Evolutionary conservation across 345 rosid species (phyloP), one percentile per base, ranked within the genome.

Genomic region (Streptanthus diversifolius): DNA sequence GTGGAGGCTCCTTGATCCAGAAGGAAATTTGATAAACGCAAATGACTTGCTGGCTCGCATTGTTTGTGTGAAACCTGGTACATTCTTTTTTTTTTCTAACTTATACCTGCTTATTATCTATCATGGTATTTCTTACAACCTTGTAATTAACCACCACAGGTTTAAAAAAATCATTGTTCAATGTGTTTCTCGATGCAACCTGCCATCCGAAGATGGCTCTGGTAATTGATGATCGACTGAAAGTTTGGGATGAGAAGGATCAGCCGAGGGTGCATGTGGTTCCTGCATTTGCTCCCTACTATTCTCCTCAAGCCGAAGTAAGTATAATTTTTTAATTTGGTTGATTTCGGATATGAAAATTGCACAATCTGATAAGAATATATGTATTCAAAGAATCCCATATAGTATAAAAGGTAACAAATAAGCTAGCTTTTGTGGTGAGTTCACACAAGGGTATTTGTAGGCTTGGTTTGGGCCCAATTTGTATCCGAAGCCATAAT

Each of bases 1-100:
- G 97, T 95, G 98, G 99, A 86, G 98, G 85, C 99, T 95, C 81
- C 98, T 95, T 81, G 98, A 95, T 75, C 99, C 99, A 48, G 98
- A 90, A 51, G 89, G 92, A 77, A 95, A 85, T 80, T 80, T 95
- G 85, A 95, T 95, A 44, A 86, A 71, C 80, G 58, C 85, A 30
- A 88, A 84, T 81, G 88, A 92, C 69, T 71, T 95, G 59, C 80
- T 87, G 79, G 84, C 87, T 71, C 91, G 98, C 57, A 87, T 95
- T 59, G 97, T 90, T 41, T 92, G 99, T 75, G 99, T 95, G 51
- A 95, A 89, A 76, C 83, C 99, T 76, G 98, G 99, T 92, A 76
- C 51, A 15, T 2, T 30, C 8, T 55, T 56, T 30, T 12, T 55
- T 56, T 32, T 53, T 5, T 29, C 27, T 29, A 51, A 29, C 66